Conservation (phyloP, 495 filamentous ascomycete species). For the Recurvomyces mirabilis region DNA sequence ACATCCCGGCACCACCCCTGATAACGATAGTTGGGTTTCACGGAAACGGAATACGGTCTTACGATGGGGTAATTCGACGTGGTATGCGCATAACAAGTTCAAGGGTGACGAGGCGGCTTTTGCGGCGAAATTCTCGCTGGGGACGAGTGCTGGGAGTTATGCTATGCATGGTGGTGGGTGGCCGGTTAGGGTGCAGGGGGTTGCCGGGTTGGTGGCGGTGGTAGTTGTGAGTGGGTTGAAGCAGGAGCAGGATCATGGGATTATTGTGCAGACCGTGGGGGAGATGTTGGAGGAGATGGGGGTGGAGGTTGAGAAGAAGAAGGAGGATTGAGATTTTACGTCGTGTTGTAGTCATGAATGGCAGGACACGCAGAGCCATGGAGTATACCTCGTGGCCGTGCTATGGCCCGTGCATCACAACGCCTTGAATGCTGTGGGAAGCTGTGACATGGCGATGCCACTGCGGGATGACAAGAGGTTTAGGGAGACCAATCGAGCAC, state of each 20-base stretch:
- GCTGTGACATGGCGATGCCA: too few relatives aligned
- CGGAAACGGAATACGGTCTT: conserved; percentile 59
- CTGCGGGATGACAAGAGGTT: too few relatives aligned
- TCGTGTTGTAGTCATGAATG: too few relatives aligned
- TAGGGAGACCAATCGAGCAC: too few relatives aligned
- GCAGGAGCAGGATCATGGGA: conserved; percentile 67
- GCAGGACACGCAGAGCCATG: too few relatives aligned
- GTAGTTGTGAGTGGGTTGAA: conserved; percentile 66
- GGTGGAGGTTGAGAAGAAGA: conserved; percentile 18
- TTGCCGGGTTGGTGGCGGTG: conserved; percentile 62
- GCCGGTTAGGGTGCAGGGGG: conserved; percentile 55
- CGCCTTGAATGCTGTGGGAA: too few relatives aligned
- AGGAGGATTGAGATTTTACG: conserved; percentile 23
- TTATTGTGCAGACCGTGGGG: conserved; percentile 54
- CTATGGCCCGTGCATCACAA: too few relatives aligned
- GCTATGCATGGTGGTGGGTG: conserved; percentile 66
- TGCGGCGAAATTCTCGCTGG: conserved; percentile 44
- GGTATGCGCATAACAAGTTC: conserved; percentile 54
- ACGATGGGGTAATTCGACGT: conserved; percentile 55
- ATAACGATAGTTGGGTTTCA: conserved; percentile 35
- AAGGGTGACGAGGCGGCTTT: conserved; percentile 47
- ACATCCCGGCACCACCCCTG: conserved; percentile 46
- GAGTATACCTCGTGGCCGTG: too few relatives aligned
- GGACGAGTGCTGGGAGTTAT: conserved; percentile 47
- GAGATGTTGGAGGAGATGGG: conserved; percentile 28